Evolutionary conservation across 2,329 filamentous ascomycete genomes (phyloP), one percentile per base, ranked within the genome.

Genomic region (Fusarium dlaminii): DNA sequence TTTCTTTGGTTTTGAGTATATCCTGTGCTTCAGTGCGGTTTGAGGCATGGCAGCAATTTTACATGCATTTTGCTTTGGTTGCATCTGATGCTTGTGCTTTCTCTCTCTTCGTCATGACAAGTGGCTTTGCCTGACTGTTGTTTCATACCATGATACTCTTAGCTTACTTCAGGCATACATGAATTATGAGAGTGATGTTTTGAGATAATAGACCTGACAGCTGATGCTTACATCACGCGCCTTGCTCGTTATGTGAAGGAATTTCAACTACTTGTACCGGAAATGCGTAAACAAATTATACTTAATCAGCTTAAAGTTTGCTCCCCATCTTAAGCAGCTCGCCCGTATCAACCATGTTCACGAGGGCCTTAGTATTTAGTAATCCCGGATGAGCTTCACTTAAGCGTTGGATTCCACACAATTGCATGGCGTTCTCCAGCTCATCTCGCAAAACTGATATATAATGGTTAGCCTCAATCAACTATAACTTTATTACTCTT

Each of bases 401-500:
- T 0, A 30, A 9, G 0, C 4, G 7, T 2, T 48, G 45, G 0
- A n/a, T 17, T n/a, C 27, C 45, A 30, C 45, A 48, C 4, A 48
- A 0, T 3, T 48, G 45, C 45, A 30, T 48, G 14, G 20, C 20
- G 0, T 30, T 48, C 6, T 48, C 27, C 14, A 48, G 10, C 20
- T 48, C 45, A 6, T 48, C 20, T n/a, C 20, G 20, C 10, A 48
- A 13, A 10, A 30, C 27, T 48, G 14, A 0, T 17, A 0, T 3
- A 1, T 12, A 2, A 8, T 9, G 0, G 2, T 48, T 30, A 48
- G 45, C 20, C 1, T 48, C 20, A 0, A 0, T 6, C 3, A 29
- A 2, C 3, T 8, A 2, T 0, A 4, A 7, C 12, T 30, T 30
- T 0, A 17, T 4, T 30, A 1, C 1, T n/a, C 1, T 17, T 8